Evolutionary conservation across 1,284 basidiomycete genomes (phyloP).

Genomic region (Ceratorhiza oryzae-sativae): DNA sequence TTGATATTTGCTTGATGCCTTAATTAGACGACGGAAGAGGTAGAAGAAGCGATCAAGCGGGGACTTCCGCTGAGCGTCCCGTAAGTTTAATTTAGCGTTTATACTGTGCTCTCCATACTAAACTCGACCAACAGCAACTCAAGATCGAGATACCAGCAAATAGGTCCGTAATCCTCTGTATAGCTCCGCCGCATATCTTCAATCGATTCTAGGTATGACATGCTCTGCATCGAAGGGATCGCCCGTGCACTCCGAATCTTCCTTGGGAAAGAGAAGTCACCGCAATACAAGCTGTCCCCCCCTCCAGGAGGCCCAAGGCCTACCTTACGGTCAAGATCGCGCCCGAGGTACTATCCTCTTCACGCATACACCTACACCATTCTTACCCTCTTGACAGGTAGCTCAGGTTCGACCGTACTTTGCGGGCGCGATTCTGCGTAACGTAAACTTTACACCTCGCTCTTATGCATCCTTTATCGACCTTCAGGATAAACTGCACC

Average conservation of each 20-base stretch:
- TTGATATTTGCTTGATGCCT: slow-evolving; percentile 4
- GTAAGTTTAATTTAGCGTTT: slow-evolving; percentile 55
- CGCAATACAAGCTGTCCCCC: slow-evolving; percentile 73
- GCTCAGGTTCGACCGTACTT: slow-evolving; percentile 88
- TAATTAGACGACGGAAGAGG: slow-evolving; percentile 84
- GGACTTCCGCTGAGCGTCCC: slow-evolving; percentile 81
- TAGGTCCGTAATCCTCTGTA: slow-evolving; percentile 57
- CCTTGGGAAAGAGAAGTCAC: slow-evolving; percentile 74
- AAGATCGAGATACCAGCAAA: slow-evolving; percentile 99
- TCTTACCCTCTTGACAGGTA: slow-evolving; percentile 59
- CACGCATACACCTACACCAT: slow-evolving; percentile 29
- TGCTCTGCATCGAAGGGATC: slow-evolving; percentile 97
- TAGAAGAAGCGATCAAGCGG: slow-evolving; percentile 80
- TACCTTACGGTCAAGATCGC: slow-evolving; percentile 73
- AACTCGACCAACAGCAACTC: slow-evolving; percentile 68
- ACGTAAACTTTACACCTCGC: slow-evolving; percentile 85
- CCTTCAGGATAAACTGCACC: slow-evolving; percentile 97
- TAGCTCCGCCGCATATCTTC: slow-evolving; percentile 18
- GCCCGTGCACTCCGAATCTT: slow-evolving; percentile 88
- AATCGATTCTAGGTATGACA: slow-evolving; percentile 80
- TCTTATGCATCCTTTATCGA: slow-evolving; percentile 99
- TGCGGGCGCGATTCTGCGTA: slow-evolving; percentile 89
- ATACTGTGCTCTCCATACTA: slow-evolving; percentile 2
- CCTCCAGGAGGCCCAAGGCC: slow-evolving; percentile 70
- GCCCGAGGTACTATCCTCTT: slow-evolving; percentile 65